A percentile compares a stretch with the other conserved stretches of the same genome.
phyloP scores from a whole-genome alignment of 108 stramenopile species.

The Hondaea fermentalgiana region DNA sequence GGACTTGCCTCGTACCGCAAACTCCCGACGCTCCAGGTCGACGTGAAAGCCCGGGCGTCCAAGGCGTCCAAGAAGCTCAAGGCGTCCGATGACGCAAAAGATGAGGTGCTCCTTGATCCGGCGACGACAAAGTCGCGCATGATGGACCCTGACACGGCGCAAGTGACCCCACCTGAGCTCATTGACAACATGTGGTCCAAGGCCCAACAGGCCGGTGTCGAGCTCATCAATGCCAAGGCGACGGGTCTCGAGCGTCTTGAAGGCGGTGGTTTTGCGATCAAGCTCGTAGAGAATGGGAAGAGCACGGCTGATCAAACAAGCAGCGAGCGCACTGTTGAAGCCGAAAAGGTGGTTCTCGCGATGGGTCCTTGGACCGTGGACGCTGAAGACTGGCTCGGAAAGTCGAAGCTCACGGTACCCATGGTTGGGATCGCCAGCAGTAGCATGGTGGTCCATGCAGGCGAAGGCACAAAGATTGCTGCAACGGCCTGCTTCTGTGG shows the following conservation, averaged over 20 bases:
- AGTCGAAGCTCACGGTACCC: neutral
- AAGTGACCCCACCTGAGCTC: constrained; percentile 61
- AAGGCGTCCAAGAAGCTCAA: constrained; percentile 35
- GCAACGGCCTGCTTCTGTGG: constrained; percentile 90
- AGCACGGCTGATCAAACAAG: neutral
- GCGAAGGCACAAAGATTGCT: constrained; percentile 45
- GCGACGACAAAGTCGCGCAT: constrained; percentile 9
- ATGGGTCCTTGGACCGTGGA: constrained; percentile 30
- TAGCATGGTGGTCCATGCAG: constrained; percentile 27
- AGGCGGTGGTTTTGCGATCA: neutral
- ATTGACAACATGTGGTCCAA: constrained; percentile 43
- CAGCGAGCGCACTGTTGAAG: neutral
- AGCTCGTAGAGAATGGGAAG: neutral
- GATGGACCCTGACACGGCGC: constrained; percentile 52
- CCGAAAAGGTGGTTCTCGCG: constrained; percentile 19
- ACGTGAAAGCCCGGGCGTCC: constrained; percentile 20
- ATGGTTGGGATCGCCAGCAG: constrained; percentile 45
- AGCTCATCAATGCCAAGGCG: constrained; percentile 30
- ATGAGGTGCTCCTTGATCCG: constrained; percentile 30
- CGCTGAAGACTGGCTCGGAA: constrained; percentile 29
- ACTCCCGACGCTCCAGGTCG: constrained; percentile 47
- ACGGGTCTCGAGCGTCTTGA: constrained; percentile 20
- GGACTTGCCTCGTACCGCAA: constrained; percentile 51
- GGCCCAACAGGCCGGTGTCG: constrained; percentile 33
- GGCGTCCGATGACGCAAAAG: constrained; percentile 43